Base-by-base conservation (phyloP, 2,329 filamentous ascomycete genomes). In the Aureobasidium melanogenum region DNA sequence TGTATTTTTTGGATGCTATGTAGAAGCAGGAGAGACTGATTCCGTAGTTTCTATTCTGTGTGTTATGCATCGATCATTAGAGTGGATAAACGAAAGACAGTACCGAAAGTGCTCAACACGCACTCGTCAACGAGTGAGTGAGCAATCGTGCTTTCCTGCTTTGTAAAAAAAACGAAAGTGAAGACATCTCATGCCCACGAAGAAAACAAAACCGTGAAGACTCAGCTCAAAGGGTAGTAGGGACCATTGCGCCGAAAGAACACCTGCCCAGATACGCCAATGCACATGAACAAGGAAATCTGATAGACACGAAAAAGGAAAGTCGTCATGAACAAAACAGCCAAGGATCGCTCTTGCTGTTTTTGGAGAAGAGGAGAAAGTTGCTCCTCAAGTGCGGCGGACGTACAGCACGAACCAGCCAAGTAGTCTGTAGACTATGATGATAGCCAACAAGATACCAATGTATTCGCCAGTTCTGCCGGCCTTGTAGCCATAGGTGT, bases 381-480 rank as follows among this genome's bases (percentile, higher is more conserved):
- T 1, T 14, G 15, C 14, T 10, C 26, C 22, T 59, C 44, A 71
- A 60, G 56, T 69, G 62, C 65, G 67, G 36, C 73, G 70, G 62
- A 74, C 55, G 63, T 71, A 76, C 67, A 91, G 73, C 26, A 83
- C 85, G 57, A 83, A 66, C 84, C 84, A 89, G 1, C 84, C 86
- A 5, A 90, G 78, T 5, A 90, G 48, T 55, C 89, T 77, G 75
- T 92, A 92, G 0, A 84, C 90, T 15, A 82, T 76, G 66, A 91
- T 86, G 65, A 96, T 95, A 2, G 79, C 84, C 56, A 95, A 70
- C 77, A 93, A 80, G 66, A 93, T 92, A 0, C 89, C 90, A 22
- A 90, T 83, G 79, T 89, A 89, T 69, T 84, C 81, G 3, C 84
- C 87, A 30, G 81, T 82, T 62, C 81, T 76, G 0, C 84, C 86